Base-by-base conservation (phyloP, 2,329 filamentous ascomycete species). In the Exserohilum rostratum region DNA sequence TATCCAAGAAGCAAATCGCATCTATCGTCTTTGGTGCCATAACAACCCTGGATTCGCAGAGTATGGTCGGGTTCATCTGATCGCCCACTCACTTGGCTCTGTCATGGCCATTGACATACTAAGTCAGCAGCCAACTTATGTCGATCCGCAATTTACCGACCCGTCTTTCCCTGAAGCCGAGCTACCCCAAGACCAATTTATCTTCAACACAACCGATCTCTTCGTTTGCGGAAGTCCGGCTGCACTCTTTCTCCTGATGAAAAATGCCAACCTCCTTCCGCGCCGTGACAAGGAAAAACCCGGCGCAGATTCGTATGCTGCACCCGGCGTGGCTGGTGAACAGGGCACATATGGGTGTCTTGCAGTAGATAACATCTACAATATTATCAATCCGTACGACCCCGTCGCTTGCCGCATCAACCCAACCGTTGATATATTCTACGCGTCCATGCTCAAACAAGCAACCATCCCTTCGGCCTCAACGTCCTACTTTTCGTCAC, bases 351-450 rank as follows among this genome's bases (percentile, higher is more conserved):
- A 96, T 72, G 95, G 95, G 15, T 98, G 95, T 73, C 80, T 98
- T 25, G 91, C 93, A 0, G 89, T 98, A 1, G 91, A 98, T 77
- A 99, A 98, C 72, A 84, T 99, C 52, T 99, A 98, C 80, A 99
- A 99, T 68, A 85, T 99, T 60, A 85, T 98, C 70, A 87, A 89
- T 62, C 84, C 85, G 30, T 88, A 87, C 56, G 87, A 89, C 59
- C 86, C 95, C 2, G 96, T 99, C 52, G 91, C 93, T 1, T 98
- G 97, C 73, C 84, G 93, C 13, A 85, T 98, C 53, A 99, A 97
- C 67, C 91, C 93, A 18, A 89, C 93, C 3, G 87, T 98, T 37
- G 95, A 99, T 72, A 85, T 86, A 4, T 81, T 83, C 18, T 96
- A 96, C 65, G 88, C 93, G 0, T 81, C 86, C 6, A 87, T 87